Percentiles rank a stretch among this genome's conserved stretches.
phyloP scores from a whole-genome alignment of 2,329 filamentous ascomycete species.

The Cladophialophora bantiana region DNA sequence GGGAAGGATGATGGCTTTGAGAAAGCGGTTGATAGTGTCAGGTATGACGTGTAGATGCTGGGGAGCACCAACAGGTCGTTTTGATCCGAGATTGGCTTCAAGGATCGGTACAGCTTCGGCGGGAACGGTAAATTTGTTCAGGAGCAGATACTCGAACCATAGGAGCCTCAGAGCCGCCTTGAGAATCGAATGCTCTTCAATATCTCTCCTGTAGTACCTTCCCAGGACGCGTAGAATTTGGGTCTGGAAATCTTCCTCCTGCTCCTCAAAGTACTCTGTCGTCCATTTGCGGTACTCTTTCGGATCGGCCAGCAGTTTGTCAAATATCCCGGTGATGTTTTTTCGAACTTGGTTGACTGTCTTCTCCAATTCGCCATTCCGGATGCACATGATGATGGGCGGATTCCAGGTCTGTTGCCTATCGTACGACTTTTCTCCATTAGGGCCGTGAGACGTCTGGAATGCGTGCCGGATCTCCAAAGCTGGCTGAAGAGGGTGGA shows the following conservation, averaged over 20 bases:
- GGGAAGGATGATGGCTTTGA: constrained; percentile 32
- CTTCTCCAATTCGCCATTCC: constrained; percentile 11
- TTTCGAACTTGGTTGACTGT: constrained; percentile 15
- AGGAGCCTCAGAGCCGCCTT: constrained; percentile 29
- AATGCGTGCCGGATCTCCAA: constrained; percentile 26
- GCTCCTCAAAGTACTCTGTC: constrained; percentile 25
- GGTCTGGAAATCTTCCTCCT: constrained; percentile 30
- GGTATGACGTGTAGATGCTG: constrained; percentile 24
- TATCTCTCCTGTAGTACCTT: constrained; percentile 32
- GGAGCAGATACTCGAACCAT: constrained; percentile 34
- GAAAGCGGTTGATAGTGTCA: constrained; percentile 36
- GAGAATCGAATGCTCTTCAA: constrained; percentile 30
- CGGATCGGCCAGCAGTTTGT: constrained; percentile 23
- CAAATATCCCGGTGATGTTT: constrained; percentile 26
- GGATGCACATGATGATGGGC: constrained; percentile 34
- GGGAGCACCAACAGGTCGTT: constrained; percentile 6
- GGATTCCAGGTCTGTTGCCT: constrained; percentile 30
- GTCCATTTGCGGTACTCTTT: constrained; percentile 27
- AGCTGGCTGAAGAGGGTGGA: constrained; percentile 18
- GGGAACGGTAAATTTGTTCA: constrained; percentile 29
- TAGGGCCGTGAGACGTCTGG: constrained; percentile 6
- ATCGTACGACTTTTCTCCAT: constrained; percentile 21
- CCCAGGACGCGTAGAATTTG: constrained; percentile 27
- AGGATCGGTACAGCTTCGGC: constrained; percentile 19
- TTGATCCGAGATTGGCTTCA: constrained; percentile 19